phyloP scores from a whole-genome alignment of 2,329 filamentous ascomycete genomes.

The Fusarium sp. region DNA sequence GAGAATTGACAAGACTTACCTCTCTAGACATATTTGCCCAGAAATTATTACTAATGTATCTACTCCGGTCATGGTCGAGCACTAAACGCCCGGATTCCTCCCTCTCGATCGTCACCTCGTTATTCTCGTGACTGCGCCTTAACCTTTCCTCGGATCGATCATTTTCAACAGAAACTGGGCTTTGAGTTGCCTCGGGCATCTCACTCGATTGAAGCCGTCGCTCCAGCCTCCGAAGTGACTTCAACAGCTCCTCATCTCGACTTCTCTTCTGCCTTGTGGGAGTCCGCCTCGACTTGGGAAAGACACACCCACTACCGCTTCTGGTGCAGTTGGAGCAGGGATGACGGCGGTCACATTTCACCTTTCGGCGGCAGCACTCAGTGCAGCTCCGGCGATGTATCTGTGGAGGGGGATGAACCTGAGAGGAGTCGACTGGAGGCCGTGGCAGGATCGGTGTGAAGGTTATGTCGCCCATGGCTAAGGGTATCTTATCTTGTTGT shows the following conservation, averaged over 20 bases:
- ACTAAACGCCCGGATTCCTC: background rate
- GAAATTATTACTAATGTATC: background rate
- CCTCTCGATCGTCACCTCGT: background rate
- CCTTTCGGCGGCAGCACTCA: slow-evolving; percentile 4
- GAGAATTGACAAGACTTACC: background rate
- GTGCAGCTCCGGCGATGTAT: background rate
- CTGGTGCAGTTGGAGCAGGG: slow-evolving; percentile 3
- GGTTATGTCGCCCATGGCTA: no score
- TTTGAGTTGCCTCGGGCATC: background rate
- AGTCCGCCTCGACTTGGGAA: background rate
- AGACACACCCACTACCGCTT: background rate
- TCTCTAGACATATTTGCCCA: slow-evolving; percentile 1
- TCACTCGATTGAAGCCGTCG: background rate
- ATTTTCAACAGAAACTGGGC: background rate
- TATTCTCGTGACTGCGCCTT: background rate
- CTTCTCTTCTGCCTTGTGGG: background rate
- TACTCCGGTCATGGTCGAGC: background rate
- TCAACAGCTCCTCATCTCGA: background rate
- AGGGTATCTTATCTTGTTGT: no score
- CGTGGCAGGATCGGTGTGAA: background rate
- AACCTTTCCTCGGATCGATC: background rate
- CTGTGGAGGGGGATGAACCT: background rate
- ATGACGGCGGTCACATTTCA: background rate
- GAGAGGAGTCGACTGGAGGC: background rate
- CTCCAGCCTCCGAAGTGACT: background rate